These are phyloP conservation scores for Xylaria multiplex DNA, from an alignment of 2,329 filamentous ascomycete genomes.

Conservation along the genomic window DNA sequence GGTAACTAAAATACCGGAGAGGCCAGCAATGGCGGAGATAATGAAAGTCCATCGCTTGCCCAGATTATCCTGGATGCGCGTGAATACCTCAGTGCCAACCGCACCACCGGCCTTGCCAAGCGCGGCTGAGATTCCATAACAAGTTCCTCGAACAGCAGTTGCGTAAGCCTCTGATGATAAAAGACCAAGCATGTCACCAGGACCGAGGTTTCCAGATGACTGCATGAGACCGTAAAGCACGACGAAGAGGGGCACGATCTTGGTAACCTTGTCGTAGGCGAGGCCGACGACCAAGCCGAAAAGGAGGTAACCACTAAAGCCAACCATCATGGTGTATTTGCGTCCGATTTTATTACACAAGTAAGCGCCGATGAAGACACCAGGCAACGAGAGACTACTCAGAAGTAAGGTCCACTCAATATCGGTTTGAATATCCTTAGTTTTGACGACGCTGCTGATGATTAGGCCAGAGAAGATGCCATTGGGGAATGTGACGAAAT, in stretches of 20 bases:
- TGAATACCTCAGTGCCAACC: conserved; percentile 31
- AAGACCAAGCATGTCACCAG: conserved; percentile 32
- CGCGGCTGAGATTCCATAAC: conserved; percentile 33
- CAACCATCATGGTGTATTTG: conserved; percentile 32
- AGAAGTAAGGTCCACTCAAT: conserved; percentile 29
- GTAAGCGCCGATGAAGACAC: conserved; percentile 32
- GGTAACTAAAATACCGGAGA: conserved; percentile 25
- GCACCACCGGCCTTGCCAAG: conserved; percentile 27
- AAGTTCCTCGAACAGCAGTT: conserved; percentile 28
- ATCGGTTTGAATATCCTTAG: conserved; percentile 23
- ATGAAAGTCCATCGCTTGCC: conserved; percentile 34
- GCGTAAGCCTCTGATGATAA: conserved; percentile 31
- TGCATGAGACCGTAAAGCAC: conserved; percentile 33
- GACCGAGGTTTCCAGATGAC: conserved; percentile 29
- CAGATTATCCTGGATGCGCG: conserved; percentile 28
- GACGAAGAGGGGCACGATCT: conserved; percentile 32
- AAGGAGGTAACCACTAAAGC: conserved; percentile 28
- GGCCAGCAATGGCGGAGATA: conserved; percentile 27
- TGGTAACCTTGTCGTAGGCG: conserved; percentile 27
- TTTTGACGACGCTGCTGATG: conserved; percentile 31
- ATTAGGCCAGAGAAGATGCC: conserved; percentile 30
- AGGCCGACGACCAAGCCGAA: conserved; percentile 30
- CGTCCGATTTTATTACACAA: conserved; percentile 29
- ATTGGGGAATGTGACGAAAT: conserved; percentile 32
- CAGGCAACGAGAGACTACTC: conserved; percentile 18